phyloP scores from a whole-genome alignment of 192 early-diverging fungal genomes.

The Coemansia sp. region DNA sequence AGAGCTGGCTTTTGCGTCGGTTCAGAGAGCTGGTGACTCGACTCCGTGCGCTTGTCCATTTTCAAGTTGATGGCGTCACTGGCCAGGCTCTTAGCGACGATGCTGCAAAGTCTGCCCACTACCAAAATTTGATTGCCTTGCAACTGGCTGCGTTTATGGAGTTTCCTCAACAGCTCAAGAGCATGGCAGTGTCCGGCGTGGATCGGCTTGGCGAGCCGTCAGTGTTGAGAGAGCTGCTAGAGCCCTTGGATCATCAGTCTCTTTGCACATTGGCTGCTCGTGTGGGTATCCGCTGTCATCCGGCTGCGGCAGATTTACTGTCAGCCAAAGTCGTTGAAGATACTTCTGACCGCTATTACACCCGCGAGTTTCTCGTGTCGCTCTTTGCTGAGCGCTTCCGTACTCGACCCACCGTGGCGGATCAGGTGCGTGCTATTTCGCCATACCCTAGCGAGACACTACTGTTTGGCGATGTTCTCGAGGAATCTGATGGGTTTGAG shows the following conservation, averaged over 20 bases:
- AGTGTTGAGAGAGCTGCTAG: slow-evolving; percentile 58
- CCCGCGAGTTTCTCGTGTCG: slow-evolving; percentile 60
- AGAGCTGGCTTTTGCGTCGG: slow-evolving; percentile 9
- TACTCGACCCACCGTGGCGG: slow-evolving; percentile 1
- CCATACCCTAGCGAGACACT: slow-evolving; percentile 48
- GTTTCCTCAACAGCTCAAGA: slow-evolving; percentile 66
- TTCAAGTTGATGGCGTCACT: slow-evolving; percentile 80
- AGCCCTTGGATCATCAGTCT: slow-evolving; percentile 41
- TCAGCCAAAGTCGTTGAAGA: slow-evolving; percentile 7
- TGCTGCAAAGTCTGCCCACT: slow-evolving; percentile 64
- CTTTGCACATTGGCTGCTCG: slow-evolving; percentile 59
- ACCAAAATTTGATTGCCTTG: slow-evolving; percentile 60
- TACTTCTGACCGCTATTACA: slow-evolving; percentile 3
- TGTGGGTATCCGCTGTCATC: slow-evolving; percentile 65
- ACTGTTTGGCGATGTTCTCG: slow-evolving; percentile 69
- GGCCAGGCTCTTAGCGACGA: slow-evolving; percentile 69
- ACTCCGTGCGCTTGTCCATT: slow-evolving; percentile 58
- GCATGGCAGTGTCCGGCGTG: slow-evolving; percentile 72
- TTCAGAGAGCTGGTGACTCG: slow-evolving; percentile 67
- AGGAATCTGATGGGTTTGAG: slow-evolving; percentile 63
- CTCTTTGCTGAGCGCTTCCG: slow-evolving; percentile 26
- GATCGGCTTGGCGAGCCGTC: slow-evolving; percentile 60
- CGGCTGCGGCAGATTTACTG: slow-evolving; percentile 9
- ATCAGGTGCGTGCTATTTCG: slow-evolving; percentile 21
- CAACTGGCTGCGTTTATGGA: slow-evolving; percentile 75